Base-by-base conservation (phyloP, 1,284 basidiomycete genomes). In the Chondrostereum purpureum region DNA sequence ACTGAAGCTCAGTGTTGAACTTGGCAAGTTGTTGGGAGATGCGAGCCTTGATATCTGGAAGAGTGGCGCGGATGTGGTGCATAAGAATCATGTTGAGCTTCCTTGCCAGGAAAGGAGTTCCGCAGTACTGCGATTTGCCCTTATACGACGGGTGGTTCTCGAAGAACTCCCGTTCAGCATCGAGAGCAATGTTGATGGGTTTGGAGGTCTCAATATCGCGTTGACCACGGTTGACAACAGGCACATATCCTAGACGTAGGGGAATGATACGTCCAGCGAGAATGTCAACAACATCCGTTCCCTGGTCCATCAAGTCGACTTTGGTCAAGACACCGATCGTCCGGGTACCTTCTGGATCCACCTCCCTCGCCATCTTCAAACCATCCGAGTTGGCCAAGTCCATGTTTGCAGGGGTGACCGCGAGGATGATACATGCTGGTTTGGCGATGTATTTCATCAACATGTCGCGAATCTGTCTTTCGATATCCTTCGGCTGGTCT, bases 371-470 rank as follows among this genome's bases (percentile, higher is more conserved):
- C 70, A 98, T 70, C 73, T 98, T 97, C 63, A 99, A 66, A 44
- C 95, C 95, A 66, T 98, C 95, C 17, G 94, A 97, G 70, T 99
- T 99, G 47, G 95, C 95, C 75, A 99, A 74, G 72, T 99, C 95
- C 31, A 86, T 89, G 65, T 98, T 98, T 54, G 93, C 95, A 17
- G 87, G 90, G 0, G 95, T 97, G 53, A 98, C 95, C 23, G 95
- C 95, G 39, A 98, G 83, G 56, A 98, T 85, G 61, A 89, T 88
- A 72, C 83, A 87, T 19, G 81, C 78, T 17, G 95, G 90, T 65
- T 92, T 92, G 16, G 89, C 85, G 63, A 99, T 98, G 65, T 88
- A 98, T 67, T 95, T 95, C 63, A 92, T 67, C 45, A 98, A 73
- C 95, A 99, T 98, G 49, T 98, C 95, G 49, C 80, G 78, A 57